Evolutionary conservation across 1,139 yeast genomes (phyloP).

Genomic region (Geotrichum restrictum): DNA sequence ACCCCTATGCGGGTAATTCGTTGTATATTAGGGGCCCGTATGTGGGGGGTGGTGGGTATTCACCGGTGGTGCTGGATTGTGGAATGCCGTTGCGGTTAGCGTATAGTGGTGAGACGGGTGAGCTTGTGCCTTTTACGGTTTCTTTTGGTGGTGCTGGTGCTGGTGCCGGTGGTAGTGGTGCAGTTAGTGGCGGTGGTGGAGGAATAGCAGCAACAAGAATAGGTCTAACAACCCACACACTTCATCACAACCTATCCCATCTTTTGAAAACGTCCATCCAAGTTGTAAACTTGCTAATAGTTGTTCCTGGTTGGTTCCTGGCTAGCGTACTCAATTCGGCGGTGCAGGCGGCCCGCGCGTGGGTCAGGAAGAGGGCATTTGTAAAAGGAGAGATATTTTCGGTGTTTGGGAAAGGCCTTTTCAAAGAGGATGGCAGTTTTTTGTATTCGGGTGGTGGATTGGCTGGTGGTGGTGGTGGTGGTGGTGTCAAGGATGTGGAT

Average conservation of each 20-base stretch:
- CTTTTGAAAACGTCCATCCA: too few relatives aligned
- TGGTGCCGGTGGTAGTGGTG: too few relatives aligned
- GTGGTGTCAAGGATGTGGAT: too few relatives aligned
- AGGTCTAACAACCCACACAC: conserved; percentile 9
- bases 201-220: too few relatives aligned
- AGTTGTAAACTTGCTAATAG: conserved; percentile 27
- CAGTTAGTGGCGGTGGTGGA: too few relatives aligned
- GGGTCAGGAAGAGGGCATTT: conserved; percentile 26
- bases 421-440: too few relatives aligned
- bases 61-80: conserved; percentile 43
- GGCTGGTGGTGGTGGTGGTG: too few relatives aligned
- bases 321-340: conserved; percentile 37
- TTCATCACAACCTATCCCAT: too few relatives aligned
- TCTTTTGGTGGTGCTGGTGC: too few relatives aligned
- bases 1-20: conserved; percentile 49
- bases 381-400: conserved; percentile 9
- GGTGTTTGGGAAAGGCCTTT: background rate
- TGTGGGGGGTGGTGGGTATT: conserved; percentile 44
- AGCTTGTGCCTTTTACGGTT: conserved; percentile 1
- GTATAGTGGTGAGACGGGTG: conserved; percentile 4
- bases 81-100: conserved; percentile 8
- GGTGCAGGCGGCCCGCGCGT: conserved; percentile 32
- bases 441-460: too few relatives aligned
- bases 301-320: conserved; percentile 37
- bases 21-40: conserved; percentile 41